These are phyloP conservation scores for Mucor velutinosus DNA, from an alignment of 371 early-diverging fungal species.

Conservation along the genomic window DNA sequence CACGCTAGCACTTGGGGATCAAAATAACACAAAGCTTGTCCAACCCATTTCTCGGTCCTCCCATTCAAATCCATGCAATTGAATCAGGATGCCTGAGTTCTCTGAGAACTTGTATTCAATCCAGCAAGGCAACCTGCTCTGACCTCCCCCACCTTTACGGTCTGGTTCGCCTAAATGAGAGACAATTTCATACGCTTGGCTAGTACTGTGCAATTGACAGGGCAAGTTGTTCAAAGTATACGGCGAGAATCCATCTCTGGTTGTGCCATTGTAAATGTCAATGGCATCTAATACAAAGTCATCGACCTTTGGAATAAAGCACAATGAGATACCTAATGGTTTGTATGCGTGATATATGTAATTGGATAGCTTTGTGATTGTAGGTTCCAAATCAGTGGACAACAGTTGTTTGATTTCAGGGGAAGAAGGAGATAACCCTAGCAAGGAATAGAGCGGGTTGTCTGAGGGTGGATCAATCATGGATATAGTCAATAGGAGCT, in stretches of 20 bases:
- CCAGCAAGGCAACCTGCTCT: constrained; percentile 48
- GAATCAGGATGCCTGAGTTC: constrained; percentile 38
- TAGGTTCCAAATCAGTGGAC: constrained; percentile 17
- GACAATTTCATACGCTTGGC: constrained; percentile 51
- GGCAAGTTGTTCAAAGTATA: constrained; percentile 27
- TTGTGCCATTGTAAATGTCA: constrained; percentile 47
- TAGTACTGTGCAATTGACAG: constrained; percentile 25
- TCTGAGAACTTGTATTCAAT: constrained; percentile 46
- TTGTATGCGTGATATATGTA: constrained; percentile 44
- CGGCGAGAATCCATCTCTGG: constrained; percentile 42
- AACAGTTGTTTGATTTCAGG: not conserved
- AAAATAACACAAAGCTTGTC: constrained; percentile 33
- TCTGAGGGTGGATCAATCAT: constrained; percentile 9
- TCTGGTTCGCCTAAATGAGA: constrained; percentile 47
- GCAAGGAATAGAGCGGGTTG: constrained; percentile 5
- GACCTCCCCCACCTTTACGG: constrained; percentile 53
- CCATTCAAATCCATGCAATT: constrained; percentile 53
- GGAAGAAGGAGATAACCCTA: constrained; percentile 15
- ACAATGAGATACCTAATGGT: constrained; percentile 44
- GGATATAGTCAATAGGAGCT: not conserved
- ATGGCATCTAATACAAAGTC: constrained; percentile 34
- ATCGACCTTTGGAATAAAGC: constrained; percentile 24
- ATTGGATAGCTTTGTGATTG: constrained; percentile 20
- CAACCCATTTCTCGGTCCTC: constrained; percentile 57
- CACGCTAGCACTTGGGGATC: not conserved